phyloP scores from a whole-genome alignment of 257 asterid genomes.

The Solanum chiquidenum region DNA sequence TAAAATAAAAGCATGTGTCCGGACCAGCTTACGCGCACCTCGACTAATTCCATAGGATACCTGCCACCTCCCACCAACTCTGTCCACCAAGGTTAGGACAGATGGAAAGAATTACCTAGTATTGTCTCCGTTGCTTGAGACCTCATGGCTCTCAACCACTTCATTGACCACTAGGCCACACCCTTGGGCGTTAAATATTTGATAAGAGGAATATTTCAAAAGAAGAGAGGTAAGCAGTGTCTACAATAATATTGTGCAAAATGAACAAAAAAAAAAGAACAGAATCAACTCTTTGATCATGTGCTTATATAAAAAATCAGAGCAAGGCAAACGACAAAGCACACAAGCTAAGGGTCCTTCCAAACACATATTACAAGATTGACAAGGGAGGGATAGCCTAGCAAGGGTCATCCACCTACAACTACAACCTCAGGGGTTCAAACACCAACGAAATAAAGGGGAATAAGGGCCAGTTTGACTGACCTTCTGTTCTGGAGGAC shows the following conservation, averaged over 20 bases:
- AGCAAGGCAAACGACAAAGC: background rate
- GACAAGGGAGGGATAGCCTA: background rate
- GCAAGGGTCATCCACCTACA: background rate
- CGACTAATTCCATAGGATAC: background rate
- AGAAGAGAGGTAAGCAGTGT: background rate
- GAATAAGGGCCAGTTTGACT: background rate
- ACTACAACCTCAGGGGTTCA: background rate
- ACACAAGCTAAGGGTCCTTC: background rate
- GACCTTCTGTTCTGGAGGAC: conserved; percentile 93
- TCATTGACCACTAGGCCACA: background rate
- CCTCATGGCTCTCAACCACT: background rate
- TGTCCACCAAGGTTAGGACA: background rate
- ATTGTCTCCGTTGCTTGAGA: background rate
- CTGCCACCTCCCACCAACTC: background rate
- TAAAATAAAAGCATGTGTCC: background rate
- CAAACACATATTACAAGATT: background rate
- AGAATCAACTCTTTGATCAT: background rate
- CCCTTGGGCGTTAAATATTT: background rate
- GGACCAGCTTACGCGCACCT: background rate
- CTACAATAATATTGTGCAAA: background rate
- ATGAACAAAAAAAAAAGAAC: background rate
- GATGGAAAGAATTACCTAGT: background rate
- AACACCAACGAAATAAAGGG: background rate
- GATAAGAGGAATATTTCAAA: background rate
- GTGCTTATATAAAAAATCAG: background rate